phyloP scores from a whole-genome alignment of 2,329 filamentous ascomycete genomes.

The Aspergillus hortae region DNA sequence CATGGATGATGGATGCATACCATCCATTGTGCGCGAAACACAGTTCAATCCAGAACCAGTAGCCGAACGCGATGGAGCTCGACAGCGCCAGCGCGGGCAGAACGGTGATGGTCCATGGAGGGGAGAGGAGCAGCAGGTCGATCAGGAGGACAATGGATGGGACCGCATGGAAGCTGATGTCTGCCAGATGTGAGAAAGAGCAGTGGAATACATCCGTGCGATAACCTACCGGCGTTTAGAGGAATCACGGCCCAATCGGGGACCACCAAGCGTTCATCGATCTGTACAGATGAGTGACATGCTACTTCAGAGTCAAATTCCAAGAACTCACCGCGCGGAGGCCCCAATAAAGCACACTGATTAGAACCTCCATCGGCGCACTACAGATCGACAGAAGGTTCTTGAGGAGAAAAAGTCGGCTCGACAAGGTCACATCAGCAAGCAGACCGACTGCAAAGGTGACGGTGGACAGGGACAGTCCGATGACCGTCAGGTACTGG shows the following conservation, averaged over 20 bases:
- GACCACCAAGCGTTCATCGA: conserved; percentile 48
- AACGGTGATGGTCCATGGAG: conserved; percentile 57
- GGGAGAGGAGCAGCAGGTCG: conserved; percentile 57
- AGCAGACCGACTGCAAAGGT: conserved; percentile 54
- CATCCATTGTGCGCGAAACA: conserved; percentile 59
- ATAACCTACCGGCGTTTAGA: conserved; percentile 32
- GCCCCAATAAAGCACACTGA: conserved; percentile 60
- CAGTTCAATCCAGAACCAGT: conserved; percentile 63
- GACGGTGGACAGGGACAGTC: conserved; percentile 52
- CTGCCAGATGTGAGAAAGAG: conserved; percentile 16
- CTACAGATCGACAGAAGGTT: conserved; percentile 57
- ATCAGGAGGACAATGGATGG: conserved; percentile 53
- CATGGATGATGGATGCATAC: conserved; percentile 29
- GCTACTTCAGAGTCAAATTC: neutral
- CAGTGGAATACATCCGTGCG: neutral
- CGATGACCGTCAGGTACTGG: conserved; percentile 63
- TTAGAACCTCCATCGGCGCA: conserved; percentile 58
- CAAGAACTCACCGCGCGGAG: conserved; percentile 45
- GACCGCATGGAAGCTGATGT: conserved; percentile 49
- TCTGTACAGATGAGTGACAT: conserved; percentile 19
- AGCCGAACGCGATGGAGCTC: conserved; percentile 52
- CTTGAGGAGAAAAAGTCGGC: conserved; percentile 53
- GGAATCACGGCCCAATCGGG: conserved; percentile 41
- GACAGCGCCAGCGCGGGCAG: conserved; percentile 50
- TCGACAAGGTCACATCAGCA: conserved; percentile 54